phyloP scores from a whole-genome alignment of 2,329 filamentous ascomycete species.

The Ophiognomonia clavigignenti-juglandacearum region DNA sequence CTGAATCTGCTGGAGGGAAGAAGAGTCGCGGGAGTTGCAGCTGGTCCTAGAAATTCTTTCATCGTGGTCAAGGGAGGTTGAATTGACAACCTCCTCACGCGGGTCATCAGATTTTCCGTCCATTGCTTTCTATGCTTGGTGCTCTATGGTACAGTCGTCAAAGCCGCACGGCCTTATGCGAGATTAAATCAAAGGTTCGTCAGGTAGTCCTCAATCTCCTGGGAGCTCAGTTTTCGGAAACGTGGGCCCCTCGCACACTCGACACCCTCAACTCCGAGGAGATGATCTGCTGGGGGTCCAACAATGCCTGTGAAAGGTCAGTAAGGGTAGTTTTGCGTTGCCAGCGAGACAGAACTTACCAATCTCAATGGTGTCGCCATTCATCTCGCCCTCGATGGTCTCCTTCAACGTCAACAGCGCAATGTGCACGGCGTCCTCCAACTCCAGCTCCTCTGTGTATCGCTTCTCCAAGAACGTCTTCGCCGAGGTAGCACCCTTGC shows the following conservation, averaged over 20 bases:
- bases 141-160: conserved; percentile 35
- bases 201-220: conserved; percentile 99
- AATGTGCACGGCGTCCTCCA: conserved; percentile 98
- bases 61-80: conserved; percentile 30
- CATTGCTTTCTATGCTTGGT: conserved; percentile 25
- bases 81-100: conserved; percentile 6
- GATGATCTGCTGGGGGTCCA: conserved; percentile 85
- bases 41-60: conserved; percentile 46
- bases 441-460: conserved; percentile 93
- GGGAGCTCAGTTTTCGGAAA: conserved; percentile 91
- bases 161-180: conserved; percentile 18
- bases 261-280: conserved; percentile 86
- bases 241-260: conserved; percentile 79
- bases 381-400: conserved; percentile 99
- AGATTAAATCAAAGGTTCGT: conserved; percentile 75
- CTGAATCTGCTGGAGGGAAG: conserved; percentile 24
- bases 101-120: conserved; percentile 15
- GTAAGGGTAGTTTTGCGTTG: background rate
- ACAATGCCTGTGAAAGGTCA: conserved; percentile 66
- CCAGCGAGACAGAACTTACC: conserved; percentile 49
- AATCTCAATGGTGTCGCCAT: conserved; percentile 96
- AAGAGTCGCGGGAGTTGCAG: conserved; percentile 36
- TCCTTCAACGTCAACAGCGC: conserved; percentile 96
- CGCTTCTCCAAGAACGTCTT: conserved; percentile 99
- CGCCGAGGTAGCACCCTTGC: conserved; percentile 95